Evolutionary conservation across 495 filamentous ascomycete genomes (phyloP), one percentile per base, ranked within the genome.

Genomic region (Neurospora sp.): DNA sequence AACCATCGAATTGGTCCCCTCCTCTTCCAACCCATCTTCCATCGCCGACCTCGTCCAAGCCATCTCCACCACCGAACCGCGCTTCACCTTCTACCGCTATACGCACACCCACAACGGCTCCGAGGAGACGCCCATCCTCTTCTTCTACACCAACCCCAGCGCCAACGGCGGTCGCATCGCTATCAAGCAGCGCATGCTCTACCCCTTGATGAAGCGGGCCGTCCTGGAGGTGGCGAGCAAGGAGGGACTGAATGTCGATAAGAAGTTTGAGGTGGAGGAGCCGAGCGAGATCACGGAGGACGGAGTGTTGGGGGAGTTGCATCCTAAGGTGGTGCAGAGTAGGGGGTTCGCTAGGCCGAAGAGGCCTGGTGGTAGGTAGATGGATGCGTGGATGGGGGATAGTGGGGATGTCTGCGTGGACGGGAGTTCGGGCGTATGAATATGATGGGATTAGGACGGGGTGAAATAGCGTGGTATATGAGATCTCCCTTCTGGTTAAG

Each of bases 181-280:
- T 76, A 92, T 98, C 84, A 97, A 94, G 82, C 93, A 94, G 80
- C 89, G 94, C 70, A 99, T 99, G 96, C 83, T 98, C 75, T 97
- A 98, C 81, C 93, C 96, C 40, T 90, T 93, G 41, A 92, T 92
- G 76, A 92, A 93, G 78, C 87, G 88, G 39, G 88, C 88, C 42
- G 92, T 93, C 8, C 84, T 96, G 54, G 79, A 84, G 18, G 78
- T 93, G 39, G 93, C 92, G 16, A 86, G 88, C 74, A 85, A 85
- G 46, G 89, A 92, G 75, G 92, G 92, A 6, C 81, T 97, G 72
- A 85, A 88, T 72, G 84, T 94, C 70, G 88, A 88, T 69, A 97
- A 95, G 85, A 94, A 91, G 77, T 86, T 89, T 76, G 85, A 87
- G 76, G 83, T 86, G 6, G 83, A 86, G 74, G 82, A 86, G 8